Conservation (phyloP, 2,329 filamentous ascomycete genomes). For the Ophiostoma australiae region DNA sequence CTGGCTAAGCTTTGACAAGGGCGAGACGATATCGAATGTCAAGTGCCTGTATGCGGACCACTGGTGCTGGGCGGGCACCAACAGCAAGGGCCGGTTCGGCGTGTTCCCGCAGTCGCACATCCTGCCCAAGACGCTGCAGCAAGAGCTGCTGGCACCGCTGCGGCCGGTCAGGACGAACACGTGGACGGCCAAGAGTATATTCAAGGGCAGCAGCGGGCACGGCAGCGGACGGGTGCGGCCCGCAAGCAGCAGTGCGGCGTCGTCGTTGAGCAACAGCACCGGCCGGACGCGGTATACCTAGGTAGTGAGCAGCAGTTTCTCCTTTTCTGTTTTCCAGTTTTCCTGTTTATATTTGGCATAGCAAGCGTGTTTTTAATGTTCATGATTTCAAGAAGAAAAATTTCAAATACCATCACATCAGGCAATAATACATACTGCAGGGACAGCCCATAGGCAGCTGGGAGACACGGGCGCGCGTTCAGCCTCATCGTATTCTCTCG, state of each 20-base stretch:
- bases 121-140: constrained; percentile 25
- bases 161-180: constrained; percentile 20
- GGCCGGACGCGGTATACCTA: constrained; percentile 20
- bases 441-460: not conserved
- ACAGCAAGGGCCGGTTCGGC: constrained; percentile 35
- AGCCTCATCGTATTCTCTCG: not conserved
- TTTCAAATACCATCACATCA: not conserved
- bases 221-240: constrained; percentile 17
- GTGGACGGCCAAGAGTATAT: constrained; percentile 25
- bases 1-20: constrained; percentile 61
- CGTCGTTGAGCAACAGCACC: constrained; percentile 26
- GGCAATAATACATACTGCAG: not conserved
- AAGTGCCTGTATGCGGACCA: constrained; percentile 41
- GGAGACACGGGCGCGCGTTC: not conserved
- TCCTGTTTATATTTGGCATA: not conserved
- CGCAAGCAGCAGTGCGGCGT: constrained; percentile 25
- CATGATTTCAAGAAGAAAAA: no score
- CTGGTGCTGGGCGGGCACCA: constrained; percentile 38
- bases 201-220: constrained; percentile 16
- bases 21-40: constrained; percentile 63
- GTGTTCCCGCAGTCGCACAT: constrained; percentile 34
- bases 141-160: constrained; percentile 22
- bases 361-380: not conserved
- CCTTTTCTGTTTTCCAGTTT: no score
- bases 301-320: not conserved